phyloP scores from a whole-genome alignment of 345 rosid genomes.

The Salix brachista region DNA sequence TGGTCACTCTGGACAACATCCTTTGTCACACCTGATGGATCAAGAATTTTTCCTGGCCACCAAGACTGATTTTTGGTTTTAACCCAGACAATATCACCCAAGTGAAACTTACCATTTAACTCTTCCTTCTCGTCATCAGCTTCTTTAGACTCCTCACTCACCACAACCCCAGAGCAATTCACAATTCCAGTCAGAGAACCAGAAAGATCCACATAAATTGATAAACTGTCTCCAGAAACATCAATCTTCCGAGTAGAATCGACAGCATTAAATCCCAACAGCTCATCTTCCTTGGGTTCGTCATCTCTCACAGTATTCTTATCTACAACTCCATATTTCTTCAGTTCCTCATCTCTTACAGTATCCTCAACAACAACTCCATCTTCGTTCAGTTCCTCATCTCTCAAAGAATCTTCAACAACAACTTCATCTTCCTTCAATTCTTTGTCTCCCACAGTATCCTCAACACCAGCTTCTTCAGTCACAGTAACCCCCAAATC shows the following conservation, averaged over 20 bases:
- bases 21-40: slow-evolving; percentile 33
- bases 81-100: slow-evolving; percentile 79
- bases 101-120: slow-evolving; percentile 26
- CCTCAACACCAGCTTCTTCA: slow-evolving; percentile 20
- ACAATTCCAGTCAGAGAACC: slow-evolving; percentile 26
- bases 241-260: slow-evolving; percentile 39
- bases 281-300: slow-evolving; percentile 29
- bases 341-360: slow-evolving; percentile 1
- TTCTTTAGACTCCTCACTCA: slow-evolving; percentile 17
- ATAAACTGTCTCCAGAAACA: slow-evolving; percentile 51
- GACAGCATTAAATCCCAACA: slow-evolving; percentile 17
- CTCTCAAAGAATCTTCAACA: neutral
- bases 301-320: slow-evolving; percentile 19
- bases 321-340: slow-evolving; percentile 9
- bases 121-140: slow-evolving; percentile 22
- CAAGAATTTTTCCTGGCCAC: slow-evolving; percentile 84
- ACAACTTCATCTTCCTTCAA: no score
- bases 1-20: slow-evolving; percentile 21
- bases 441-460: slow-evolving; percentile 15
- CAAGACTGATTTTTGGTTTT: slow-evolving; percentile 56
- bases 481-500: neutral
- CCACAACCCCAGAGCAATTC: slow-evolving; percentile 13
- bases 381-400: slow-evolving; percentile 23
- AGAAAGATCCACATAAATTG: slow-evolving; percentile 68
- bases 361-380: slow-evolving; percentile 17